Conservation (phyloP, 352 stramenopile genomes). For the Thalassiosira ordinaria region DNA sequence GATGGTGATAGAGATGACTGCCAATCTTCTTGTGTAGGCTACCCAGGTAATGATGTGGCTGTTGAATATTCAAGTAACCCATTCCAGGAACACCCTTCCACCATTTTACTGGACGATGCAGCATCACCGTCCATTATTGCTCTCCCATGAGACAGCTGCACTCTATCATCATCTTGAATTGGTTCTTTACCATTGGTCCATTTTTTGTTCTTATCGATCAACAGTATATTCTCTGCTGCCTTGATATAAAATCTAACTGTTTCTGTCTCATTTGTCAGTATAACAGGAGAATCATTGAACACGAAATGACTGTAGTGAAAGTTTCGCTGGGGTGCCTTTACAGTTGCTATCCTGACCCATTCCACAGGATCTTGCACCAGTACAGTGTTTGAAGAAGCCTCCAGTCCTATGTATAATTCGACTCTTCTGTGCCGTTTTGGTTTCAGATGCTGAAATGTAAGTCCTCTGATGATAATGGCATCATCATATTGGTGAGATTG, state of each 20-base stretch:
- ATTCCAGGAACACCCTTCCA: constrained; percentile 16
- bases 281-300: constrained; percentile 1
- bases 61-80: constrained; percentile 8
- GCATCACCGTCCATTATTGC: background rate
- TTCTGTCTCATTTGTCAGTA: constrained; percentile 1
- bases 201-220: background rate
- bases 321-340: background rate
- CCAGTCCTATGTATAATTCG: constrained; percentile 2
- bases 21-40: too few species aligned
- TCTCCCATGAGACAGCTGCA: constrained; percentile 9
- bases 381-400: constrained; percentile 1
- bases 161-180: background rate
- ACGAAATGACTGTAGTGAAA: background rate
- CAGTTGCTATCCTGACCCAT: constrained; percentile 5
- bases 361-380: background rate
- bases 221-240: constrained; percentile 12
- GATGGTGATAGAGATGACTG: too few species aligned
- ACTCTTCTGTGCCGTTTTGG: background rate
- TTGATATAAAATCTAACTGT: constrained; percentile 15
- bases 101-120: background rate
- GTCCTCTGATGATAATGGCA: constrained; percentile 1
- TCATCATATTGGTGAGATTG: background rate
- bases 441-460: constrained; percentile 11
- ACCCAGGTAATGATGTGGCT: too few species aligned
- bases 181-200: background rate